Evolutionary conservation across 2,329 filamentous ascomycete genomes (phyloP).

Genomic region (Chlorencoelia australis): DNA sequence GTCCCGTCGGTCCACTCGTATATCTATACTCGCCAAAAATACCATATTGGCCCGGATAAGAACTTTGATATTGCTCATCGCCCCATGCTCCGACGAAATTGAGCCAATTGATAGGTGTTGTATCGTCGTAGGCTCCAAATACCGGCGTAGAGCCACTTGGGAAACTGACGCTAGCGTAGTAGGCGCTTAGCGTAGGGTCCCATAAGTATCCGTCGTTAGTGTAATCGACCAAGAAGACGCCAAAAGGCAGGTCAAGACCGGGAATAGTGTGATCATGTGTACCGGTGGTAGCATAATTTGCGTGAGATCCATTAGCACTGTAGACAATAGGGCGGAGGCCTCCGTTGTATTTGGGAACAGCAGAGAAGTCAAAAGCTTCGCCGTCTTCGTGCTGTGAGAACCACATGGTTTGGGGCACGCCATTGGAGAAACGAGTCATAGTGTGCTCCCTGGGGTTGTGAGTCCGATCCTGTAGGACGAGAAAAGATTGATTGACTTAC

Average conservation of each 20-base stretch:
- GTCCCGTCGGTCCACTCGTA: conserved; percentile 45
- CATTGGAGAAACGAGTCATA: conserved; percentile 76
- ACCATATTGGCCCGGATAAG: conserved; percentile 30
- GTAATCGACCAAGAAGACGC: conserved; percentile 43
- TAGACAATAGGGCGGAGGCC: conserved; percentile 53
- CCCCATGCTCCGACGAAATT: conserved; percentile 38
- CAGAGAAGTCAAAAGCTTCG: conserved; percentile 77
- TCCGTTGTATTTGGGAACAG: conserved; percentile 66
- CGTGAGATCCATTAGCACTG: conserved; percentile 56
- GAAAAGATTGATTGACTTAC: conserved; percentile 18
- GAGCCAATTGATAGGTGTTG: conserved; percentile 62
- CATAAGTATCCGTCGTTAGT: conserved; percentile 59
- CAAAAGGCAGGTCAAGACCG: conserved; percentile 1
- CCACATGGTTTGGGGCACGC: conserved; percentile 71
- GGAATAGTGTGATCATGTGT: conserved; percentile 39
- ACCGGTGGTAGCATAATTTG: conserved; percentile 57
- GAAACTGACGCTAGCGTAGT: conserved; percentile 40
- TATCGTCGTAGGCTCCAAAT: conserved; percentile 36
- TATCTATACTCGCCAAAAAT: conserved; percentile 37
- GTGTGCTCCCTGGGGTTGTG: conserved; percentile 55
- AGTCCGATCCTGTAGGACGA: not conserved
- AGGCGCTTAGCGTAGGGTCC: conserved; percentile 48
- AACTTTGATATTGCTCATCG: conserved; percentile 32
- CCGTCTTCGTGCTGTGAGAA: conserved; percentile 82
- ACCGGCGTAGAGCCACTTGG: conserved; percentile 15